Conservation (phyloP, 148 eudicot genomes). For the Rhododendron simsii region DNA sequence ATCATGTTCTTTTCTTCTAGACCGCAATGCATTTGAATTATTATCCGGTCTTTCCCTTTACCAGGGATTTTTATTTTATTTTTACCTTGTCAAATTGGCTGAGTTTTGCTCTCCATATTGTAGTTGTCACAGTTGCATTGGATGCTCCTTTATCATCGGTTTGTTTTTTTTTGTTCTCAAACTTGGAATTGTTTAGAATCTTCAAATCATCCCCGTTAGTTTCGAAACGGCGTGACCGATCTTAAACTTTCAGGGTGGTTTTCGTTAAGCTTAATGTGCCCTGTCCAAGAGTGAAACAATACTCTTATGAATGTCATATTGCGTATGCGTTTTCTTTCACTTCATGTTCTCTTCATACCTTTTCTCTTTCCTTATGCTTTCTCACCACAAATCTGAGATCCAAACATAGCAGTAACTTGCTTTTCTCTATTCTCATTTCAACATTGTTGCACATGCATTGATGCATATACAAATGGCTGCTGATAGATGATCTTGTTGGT, state of each 20-base stretch:
- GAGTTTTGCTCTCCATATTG: neutral
- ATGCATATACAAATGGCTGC: neutral
- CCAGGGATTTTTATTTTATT: neutral
- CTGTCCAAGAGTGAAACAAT: neutral
- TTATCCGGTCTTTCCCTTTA: neutral
- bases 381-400: neutral
- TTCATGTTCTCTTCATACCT: neutral
- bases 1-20: neutral
- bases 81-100: neutral
- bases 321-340: neutral
- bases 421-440: neutral
- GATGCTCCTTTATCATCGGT: neutral
- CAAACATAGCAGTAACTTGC: neutral
- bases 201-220: neutral
- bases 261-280: neutral
- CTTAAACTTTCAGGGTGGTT: neutral
- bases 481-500: neutral
- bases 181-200: neutral
- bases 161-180: neutral
- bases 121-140: constrained; percentile 4
- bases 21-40: neutral
- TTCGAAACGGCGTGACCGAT: neutral
- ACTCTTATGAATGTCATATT: neutral
- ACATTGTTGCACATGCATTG: neutral
- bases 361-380: neutral